Base-by-base conservation (phyloP, 2,329 filamentous ascomycete species). In the Pyricularia pennisetigena region DNA sequence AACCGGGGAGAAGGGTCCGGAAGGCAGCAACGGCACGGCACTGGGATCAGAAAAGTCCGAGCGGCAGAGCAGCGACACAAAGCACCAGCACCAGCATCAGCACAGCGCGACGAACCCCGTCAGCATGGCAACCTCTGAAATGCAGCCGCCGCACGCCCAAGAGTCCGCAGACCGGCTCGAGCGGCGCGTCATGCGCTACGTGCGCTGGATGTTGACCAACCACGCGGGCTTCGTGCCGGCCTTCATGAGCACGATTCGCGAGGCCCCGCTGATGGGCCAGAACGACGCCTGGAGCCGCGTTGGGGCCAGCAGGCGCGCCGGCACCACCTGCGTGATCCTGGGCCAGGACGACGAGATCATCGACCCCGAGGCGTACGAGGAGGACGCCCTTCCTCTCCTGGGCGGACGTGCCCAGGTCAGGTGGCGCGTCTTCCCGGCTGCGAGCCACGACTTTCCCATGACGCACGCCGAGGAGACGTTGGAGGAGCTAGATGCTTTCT, bases 371-470 rank as follows among this genome's bases (percentile, higher is more conserved):
- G 81, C 83, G 66, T 87, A 86, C 72, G 75, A 76, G 65, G 74
- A 76, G 30, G 83, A 86, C 62, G 84, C 79, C 3, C 75, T 86
- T 68, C 82, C 82, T 24, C 75, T 87, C 23, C 72, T 85, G 59
- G 84, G 83, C 16, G 85, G 86, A 10, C 64, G 72, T 7, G 74
- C 76, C 65, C 79, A 79, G 16, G 80, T 87, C 7, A 75, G 77
- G 61, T 87, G 85, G 82, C 80, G 77, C 41, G 74, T 84, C 12
- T 76, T 88, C 1, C 80, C 81, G 0, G 85, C 85, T 1, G 82
- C 41, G 16, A 67, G 81, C 1, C 87, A 89, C 72, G 86, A 89
- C 71, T 88, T 89, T 72, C 85, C 87, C 20, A 87, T 88, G 78
- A 86, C 85, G n/a, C 80, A 84, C 69, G 74, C 79, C 0, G 72